Evolutionary conservation across 129 eudicot species (phyloP), one percentile per base, ranked within the genome.

Genomic region (Saposhnikovia divaricata): DNA sequence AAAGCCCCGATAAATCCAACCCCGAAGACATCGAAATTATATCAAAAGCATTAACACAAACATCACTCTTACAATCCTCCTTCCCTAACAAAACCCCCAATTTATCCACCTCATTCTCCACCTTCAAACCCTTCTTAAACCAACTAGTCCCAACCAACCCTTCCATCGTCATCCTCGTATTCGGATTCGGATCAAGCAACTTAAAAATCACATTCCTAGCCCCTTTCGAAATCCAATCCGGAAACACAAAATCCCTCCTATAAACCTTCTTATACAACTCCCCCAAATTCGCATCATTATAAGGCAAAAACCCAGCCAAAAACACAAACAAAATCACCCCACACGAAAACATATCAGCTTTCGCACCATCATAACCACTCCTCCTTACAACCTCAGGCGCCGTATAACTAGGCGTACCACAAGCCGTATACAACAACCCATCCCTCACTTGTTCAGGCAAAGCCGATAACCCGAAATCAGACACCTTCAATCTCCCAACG

Each of bases 311-410:
- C 0, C 98, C 98, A 0, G 94, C 48, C 2, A 94, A 83, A 25
- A 94, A 83, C 4, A 85, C 89, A 51, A 87, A 94, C 38, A 94
- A 55, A 11, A 94, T 88, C 0, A 94, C 85, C 16, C 98, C 98
- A 76, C 98, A 94, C 0, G 98, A 92, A 93, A 93, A 94, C 5
- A 97, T 96, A 75, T 94, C 98, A 3, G 97, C 97, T 81, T 88
- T 89, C 0, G 84, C 83, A 6, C 98, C 98, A 42, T 94, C 97
- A 79, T 94, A 94, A 2, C 98, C 97, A 45, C 73, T 84, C 3
- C 93, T 85, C 2, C 88, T 80, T 6, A 92, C 81, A 3, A 94
- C 92, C 82, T 94, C 98, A 47, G 98, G 98, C 7, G 97, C 98
- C 0, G 96, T 88, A 68, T 87, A 94, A 4, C 91, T 93, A 72